A percentile compares a stretch with the other conserved stretches of the same genome.
Conservation (phyloP, 1,284 basidiomycete species). For the Sphaerobolus stellatus region DNA sequence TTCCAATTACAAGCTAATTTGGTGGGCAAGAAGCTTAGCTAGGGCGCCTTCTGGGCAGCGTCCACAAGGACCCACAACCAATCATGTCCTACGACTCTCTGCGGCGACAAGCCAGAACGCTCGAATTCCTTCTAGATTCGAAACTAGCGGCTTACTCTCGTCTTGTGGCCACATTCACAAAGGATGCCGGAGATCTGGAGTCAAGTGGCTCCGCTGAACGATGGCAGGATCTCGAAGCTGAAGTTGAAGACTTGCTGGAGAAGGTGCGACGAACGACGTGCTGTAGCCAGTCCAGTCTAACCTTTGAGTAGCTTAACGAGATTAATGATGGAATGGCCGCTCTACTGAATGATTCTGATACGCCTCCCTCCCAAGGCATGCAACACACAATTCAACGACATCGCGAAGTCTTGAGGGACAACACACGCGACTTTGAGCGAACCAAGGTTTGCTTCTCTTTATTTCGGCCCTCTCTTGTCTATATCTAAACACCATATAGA, state of each 20-base stretch:
- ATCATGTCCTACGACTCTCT: constrained; percentile 75
- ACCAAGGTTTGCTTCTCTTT: constrained; percentile 61
- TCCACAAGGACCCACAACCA: no score
- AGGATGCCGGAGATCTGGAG: constrained; percentile 64
- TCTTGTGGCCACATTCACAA: constrained; percentile 74
- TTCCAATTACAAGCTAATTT: no score
- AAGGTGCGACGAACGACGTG: no score
- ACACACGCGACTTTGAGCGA: constrained; percentile 76
- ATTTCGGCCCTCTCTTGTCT: background rate
- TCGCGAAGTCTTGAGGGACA: constrained; percentile 87
- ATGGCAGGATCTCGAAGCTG: constrained; percentile 80
- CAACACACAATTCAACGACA: constrained; percentile 88
- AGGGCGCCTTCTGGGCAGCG: background rate
- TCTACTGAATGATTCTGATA: constrained; percentile 68
- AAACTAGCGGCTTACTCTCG: constrained; percentile 89
- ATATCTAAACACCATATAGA: constrained; percentile 38
- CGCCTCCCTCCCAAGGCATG: constrained; percentile 81
- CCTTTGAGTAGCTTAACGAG: constrained; percentile 66
- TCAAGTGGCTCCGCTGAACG: constrained; percentile 65
- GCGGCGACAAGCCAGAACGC: constrained; percentile 84
- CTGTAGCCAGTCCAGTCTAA: no score
- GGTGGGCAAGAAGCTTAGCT: no score
- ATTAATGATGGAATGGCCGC: constrained; percentile 73
- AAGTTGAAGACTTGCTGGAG: constrained; percentile 84
- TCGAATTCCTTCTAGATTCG: constrained; percentile 87